Evolutionary conservation across 495 filamentous ascomycete species (phyloP).

Genomic region (Clohesyomyces aquaticus): DNA sequence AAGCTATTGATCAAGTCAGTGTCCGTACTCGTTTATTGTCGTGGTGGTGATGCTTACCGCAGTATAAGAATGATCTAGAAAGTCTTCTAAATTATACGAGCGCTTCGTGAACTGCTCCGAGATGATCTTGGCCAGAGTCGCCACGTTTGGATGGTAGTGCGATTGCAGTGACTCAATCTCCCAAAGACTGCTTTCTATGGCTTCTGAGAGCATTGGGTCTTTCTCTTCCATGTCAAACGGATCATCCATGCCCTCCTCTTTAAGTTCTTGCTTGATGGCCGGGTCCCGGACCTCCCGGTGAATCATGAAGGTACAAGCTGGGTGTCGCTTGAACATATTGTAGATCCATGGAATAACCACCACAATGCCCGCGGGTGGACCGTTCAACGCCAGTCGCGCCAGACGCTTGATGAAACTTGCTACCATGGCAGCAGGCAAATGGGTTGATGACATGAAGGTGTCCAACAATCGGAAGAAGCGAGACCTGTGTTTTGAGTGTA

Average conservation of each 20-base stretch:
- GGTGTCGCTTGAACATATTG: conserved; percentile 90
- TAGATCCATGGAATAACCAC: conserved; percentile 90
- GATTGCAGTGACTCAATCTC: conserved; percentile 86
- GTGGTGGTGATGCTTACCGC: conserved; percentile 61
- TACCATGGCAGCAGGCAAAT: conserved; percentile 86
- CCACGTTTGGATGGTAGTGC: conserved; percentile 97
- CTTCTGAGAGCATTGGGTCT: conserved; percentile 82
- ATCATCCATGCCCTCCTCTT: conserved; percentile 73
- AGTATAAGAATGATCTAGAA: conserved; percentile 90
- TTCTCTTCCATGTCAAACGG: conserved; percentile 73
- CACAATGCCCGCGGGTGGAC: conserved; percentile 85
- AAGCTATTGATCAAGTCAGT: conserved; percentile 56
- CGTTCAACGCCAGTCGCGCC: conserved; percentile 76
- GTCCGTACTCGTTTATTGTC: not conserved
- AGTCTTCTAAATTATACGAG: conserved; percentile 89
- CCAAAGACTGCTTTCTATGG: conserved; percentile 93
- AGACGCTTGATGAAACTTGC: conserved; percentile 96
- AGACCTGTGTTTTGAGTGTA: conserved; percentile 92
- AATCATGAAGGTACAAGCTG: conserved; percentile 91
- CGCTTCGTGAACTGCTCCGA: conserved; percentile 98
- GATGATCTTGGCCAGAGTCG: conserved; percentile 89
- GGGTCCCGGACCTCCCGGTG: conserved; percentile 70
- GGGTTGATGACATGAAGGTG: conserved; percentile 87
- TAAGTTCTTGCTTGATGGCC: conserved; percentile 59
- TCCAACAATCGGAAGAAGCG: conserved; percentile 92